These are phyloP conservation scores for Apiotrichum porosum DNA, from an alignment of 1,284 basidiomycete genomes.

Conservation along the genomic window DNA sequence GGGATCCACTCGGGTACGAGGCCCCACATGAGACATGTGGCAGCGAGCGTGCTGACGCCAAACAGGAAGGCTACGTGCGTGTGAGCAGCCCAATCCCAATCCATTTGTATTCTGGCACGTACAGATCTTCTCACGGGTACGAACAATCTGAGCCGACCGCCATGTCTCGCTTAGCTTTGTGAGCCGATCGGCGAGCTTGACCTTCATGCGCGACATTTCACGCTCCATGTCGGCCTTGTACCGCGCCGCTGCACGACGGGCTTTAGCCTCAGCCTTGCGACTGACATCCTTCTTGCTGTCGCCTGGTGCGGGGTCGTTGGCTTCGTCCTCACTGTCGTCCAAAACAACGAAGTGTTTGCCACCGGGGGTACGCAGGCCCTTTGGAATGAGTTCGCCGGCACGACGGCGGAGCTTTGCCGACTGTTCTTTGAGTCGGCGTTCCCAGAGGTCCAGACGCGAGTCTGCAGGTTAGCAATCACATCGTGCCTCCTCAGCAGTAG, in stretches of 20 bases:
- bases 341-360: slow-evolving; percentile 29
- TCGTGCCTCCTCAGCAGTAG: no score
- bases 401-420: slow-evolving; percentile 72
- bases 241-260: slow-evolving; percentile 24
- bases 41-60: slow-evolving; percentile 80
- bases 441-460: slow-evolving; percentile 81
- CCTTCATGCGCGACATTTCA: slow-evolving; percentile 74
- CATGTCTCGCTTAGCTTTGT: slow-evolving; percentile 66
- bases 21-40: slow-evolving; percentile 76
- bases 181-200: slow-evolving; percentile 58
- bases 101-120: no score
- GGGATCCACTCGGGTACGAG: slow-evolving; percentile 70
- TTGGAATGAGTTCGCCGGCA: slow-evolving; percentile 66
- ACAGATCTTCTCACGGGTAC: slow-evolving; percentile 74
- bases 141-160: slow-evolving; percentile 85
- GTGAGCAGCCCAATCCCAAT: no score
- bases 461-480: slow-evolving; percentile 49
- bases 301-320: no score
- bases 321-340: slow-evolving; percentile 27
- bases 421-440: slow-evolving; percentile 79
- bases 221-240: slow-evolving; percentile 64
- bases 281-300: slow-evolving; percentile 5
- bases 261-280: slow-evolving; percentile 16
- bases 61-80: slow-evolving; percentile 69
- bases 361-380: slow-evolving; percentile 50